Percentiles rank a stretch among this genome's conserved stretches.
These are phyloP conservation scores for Pseudonitzschia multiseries DNA, from an alignment of 108 stramenopile species.

Conservation along the genomic window DNA sequence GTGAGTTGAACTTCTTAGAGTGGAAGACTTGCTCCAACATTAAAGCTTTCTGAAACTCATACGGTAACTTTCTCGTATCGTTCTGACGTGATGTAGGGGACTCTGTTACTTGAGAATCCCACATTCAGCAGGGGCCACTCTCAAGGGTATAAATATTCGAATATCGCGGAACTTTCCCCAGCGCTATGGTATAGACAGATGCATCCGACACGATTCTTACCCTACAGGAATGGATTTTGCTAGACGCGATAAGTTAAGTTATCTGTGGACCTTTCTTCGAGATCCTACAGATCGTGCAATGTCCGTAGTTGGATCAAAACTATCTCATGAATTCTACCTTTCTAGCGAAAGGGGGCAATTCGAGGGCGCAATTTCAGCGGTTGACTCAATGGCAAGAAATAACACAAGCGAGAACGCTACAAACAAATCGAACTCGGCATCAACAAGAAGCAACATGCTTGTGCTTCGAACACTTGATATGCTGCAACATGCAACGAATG, in stretches of 20 bases:
- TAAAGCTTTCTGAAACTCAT: too few species aligned
- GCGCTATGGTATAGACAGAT: conserved; percentile 1
- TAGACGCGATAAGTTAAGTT: conserved; percentile 22
- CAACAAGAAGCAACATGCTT: not conserved
- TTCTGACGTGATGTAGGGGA: conserved; percentile 27
- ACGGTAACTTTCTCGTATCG: too few species aligned
- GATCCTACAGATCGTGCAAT: conserved; percentile 34
- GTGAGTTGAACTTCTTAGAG: not conserved
- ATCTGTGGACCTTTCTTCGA: conserved; percentile 37
- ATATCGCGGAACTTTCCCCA: conserved; percentile 32
- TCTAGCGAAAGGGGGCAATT: not conserved
- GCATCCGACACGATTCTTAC: conserved; percentile 34
- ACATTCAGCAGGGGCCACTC: conserved; percentile 17
- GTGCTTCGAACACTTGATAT: conserved; percentile 8
- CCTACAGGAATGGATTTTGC: conserved; percentile 18
- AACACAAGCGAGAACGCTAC: too few species aligned
- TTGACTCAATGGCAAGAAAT: too few species aligned
- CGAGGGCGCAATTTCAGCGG: not conserved
- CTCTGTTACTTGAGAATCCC: conserved; percentile 37
- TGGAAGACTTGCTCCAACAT: too few species aligned
- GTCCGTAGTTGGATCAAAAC: conserved; percentile 8
- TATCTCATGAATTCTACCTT: not conserved
- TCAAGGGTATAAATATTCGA: conserved; percentile 23
- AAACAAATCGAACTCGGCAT: not conserved
- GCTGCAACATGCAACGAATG: conserved; percentile 13